Conservation (phyloP, 345 rosid genomes). For the Balakata baccata region DNA sequence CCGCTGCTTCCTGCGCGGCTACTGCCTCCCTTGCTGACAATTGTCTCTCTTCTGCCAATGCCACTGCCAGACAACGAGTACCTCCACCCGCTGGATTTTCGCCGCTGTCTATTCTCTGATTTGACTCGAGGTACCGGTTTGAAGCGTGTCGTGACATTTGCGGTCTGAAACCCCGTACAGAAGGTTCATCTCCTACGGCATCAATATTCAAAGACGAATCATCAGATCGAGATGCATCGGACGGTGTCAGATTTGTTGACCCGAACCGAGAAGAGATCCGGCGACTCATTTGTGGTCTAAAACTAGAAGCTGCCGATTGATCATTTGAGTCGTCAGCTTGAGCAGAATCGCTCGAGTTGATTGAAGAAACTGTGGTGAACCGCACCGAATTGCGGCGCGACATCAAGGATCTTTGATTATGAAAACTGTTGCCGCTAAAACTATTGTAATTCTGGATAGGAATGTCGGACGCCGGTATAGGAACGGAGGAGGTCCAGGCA, state of each 20-base stretch:
- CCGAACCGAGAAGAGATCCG: constrained; percentile 47
- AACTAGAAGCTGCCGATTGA: neutral
- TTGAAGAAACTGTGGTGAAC: constrained; percentile 25
- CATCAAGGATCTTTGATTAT: constrained; percentile 28
- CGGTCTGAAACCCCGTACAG: constrained; percentile 42
- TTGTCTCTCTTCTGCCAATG: constrained; percentile 56
- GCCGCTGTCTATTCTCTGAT: constrained; percentile 12
- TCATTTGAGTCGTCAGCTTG: constrained; percentile 8
- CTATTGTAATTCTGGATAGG: constrained; percentile 23
- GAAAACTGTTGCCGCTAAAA: neutral
- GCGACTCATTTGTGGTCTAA: constrained; percentile 45
- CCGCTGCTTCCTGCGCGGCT: constrained; percentile 68
- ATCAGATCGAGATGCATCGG: constrained; percentile 27
- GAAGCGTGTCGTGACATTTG: constrained; percentile 54
- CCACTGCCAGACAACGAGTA: constrained; percentile 36
- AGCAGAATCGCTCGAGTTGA: constrained; percentile 14
- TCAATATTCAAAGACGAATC: constrained; percentile 22
- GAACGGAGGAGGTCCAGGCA: constrained; percentile 60
- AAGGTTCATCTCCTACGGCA: constrained; percentile 29
- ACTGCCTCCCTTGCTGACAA: constrained; percentile 87
- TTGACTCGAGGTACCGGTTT: constrained; percentile 20
- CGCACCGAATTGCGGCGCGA: constrained; percentile 26
- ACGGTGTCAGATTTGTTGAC: constrained; percentile 11
- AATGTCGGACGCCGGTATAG: constrained; percentile 57
- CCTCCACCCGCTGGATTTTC: constrained; percentile 36